These are phyloP conservation scores for Malassezia obtusa DNA, from an alignment of 1,284 basidiomycete genomes.

Conservation along the genomic window DNA sequence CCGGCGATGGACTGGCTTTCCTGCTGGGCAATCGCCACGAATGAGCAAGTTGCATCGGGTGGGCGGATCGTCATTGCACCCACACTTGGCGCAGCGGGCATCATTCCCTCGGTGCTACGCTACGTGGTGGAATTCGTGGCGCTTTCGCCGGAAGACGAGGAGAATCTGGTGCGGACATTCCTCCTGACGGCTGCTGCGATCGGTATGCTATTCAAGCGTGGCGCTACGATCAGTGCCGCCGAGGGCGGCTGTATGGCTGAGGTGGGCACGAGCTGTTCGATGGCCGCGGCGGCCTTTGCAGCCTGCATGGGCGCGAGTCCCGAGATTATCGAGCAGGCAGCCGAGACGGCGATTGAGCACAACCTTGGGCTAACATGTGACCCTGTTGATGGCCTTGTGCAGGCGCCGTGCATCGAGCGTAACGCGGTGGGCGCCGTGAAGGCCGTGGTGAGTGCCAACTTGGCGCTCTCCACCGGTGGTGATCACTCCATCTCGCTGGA, in stretches of 20 bases:
- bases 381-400: constrained; percentile 60
- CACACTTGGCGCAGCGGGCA: constrained; percentile 64
- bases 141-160: constrained; percentile 60
- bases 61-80: constrained; percentile 90
- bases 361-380: constrained; percentile 40
- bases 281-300: constrained; percentile 84
- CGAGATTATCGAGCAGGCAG: constrained; percentile 59
- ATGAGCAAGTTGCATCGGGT: constrained; percentile 74
- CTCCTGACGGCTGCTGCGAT: constrained; percentile 71
- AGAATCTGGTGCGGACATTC: constrained; percentile 75
- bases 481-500: constrained; percentile 79
- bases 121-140: constrained; percentile 82
- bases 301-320: constrained; percentile 57
- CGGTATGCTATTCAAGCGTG: constrained; percentile 94
- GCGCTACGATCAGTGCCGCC: constrained; percentile 88
- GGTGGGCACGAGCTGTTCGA: constrained; percentile 65
- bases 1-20: constrained; percentile 86
- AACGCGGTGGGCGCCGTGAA: constrained; percentile 65
- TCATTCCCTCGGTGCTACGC: constrained; percentile 76
- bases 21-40: constrained; percentile 49
- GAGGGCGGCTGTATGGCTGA: constrained; percentile 55
- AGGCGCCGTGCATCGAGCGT: constrained; percentile 74
- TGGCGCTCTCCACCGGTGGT: constrained; percentile 74
- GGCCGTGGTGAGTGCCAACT: constrained; percentile 61
- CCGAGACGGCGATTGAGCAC: constrained; percentile 75